These are phyloP conservation scores for Botrytis sinoallii DNA, from an alignment of 2,329 filamentous ascomycete species.

Conservation along the genomic window DNA sequence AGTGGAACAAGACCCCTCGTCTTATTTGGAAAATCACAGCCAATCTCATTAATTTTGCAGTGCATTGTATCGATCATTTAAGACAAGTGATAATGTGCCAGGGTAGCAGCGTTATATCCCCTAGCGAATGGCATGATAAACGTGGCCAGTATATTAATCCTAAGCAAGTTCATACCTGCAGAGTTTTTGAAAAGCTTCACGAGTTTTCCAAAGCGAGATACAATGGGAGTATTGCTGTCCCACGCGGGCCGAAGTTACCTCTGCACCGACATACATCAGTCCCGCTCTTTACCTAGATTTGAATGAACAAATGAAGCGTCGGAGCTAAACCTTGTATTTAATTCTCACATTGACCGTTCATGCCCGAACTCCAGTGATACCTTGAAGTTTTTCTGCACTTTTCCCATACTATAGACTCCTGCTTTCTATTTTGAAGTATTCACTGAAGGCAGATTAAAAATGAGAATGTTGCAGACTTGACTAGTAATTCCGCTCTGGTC, in stretches of 20 bases:
- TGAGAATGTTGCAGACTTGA: background rate
- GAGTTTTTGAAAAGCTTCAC: background rate
- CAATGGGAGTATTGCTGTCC: background rate
- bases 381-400: background rate
- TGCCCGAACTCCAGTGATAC: background rate
- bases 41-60: background rate
- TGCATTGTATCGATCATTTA: background rate
- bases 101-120: background rate
- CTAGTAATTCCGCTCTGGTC: background rate
- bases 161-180: background rate
- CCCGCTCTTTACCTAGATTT: background rate
- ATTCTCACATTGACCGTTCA: background rate
- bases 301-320: background rate
- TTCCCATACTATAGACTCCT: background rate
- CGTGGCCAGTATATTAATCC: background rate
- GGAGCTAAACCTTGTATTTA: background rate
- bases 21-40: background rate
- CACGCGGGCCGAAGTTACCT: background rate
- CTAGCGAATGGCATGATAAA: background rate
- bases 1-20: background rate
- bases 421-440: background rate
- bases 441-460: background rate
- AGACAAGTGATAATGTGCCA: background rate
- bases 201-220: background rate
- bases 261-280: background rate